A percentile compares a stretch with the other conserved stretches of the same genome.
Conservation (phyloP, 2,329 filamentous ascomycete genomes). For the Aphanocladium album region DNA sequence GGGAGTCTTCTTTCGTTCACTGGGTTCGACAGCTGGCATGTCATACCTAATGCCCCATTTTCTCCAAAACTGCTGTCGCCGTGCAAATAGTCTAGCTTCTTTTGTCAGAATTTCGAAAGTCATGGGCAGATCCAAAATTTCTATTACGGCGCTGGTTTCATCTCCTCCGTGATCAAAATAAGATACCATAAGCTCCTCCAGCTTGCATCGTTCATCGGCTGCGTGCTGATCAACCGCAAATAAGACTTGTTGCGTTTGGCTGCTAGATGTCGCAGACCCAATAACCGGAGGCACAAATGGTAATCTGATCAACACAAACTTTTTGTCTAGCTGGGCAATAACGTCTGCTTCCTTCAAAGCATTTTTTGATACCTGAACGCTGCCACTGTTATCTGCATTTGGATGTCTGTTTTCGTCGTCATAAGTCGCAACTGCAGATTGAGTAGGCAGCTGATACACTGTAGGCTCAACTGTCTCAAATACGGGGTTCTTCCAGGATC, state of each 20-base stretch:
- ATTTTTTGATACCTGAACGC: constrained; percentile 54
- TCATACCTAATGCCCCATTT: constrained; percentile 71
- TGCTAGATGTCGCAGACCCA: not conserved
- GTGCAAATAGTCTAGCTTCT: constrained; percentile 56
- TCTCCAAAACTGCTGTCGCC: constrained; percentile 52
- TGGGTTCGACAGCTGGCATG: constrained; percentile 21
- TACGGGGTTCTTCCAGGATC: constrained; percentile 69
- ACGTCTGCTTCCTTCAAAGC: constrained; percentile 57
- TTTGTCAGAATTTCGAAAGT: constrained; percentile 57
- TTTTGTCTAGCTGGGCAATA: constrained; percentile 79
- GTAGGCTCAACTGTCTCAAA: constrained; percentile 50
- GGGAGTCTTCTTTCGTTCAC: not conserved
- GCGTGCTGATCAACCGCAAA: constrained; percentile 90
- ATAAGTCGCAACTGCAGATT: not conserved
- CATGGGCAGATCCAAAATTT: constrained; percentile 46
- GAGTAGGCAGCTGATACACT: constrained; percentile 38
- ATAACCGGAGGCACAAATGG: constrained; percentile 18
- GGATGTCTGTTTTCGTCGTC: constrained; percentile 14
- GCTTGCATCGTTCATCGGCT: constrained; percentile 78
- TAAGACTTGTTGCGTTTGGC: constrained; percentile 44
- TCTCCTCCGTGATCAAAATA: constrained; percentile 38
- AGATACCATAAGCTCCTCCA: constrained; percentile 63
- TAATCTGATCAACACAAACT: constrained; percentile 75
- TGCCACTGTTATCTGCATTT: constrained; percentile 24
- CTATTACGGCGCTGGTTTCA: constrained; percentile 26